Conservation (phyloP, 129 eudicot genomes). For the Escallonia herrerae region DNA sequence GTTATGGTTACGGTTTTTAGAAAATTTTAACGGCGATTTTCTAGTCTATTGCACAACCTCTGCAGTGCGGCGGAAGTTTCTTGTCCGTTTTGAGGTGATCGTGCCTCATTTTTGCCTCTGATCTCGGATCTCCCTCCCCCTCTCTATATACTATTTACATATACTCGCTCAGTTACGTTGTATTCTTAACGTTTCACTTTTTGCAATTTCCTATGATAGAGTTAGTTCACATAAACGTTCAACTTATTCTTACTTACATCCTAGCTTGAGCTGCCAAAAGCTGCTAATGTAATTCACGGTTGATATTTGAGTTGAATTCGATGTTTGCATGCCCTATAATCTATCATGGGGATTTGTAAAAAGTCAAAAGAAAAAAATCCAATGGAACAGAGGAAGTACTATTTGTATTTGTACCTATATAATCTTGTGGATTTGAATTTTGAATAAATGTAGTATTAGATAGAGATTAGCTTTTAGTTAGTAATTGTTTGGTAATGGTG, state of each 20-base stretch:
- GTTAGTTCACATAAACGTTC: neutral
- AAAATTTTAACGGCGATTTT: too few relatives aligned
- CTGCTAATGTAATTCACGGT: neutral
- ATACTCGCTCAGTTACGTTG: neutral
- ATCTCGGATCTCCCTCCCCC: slow-evolving; percentile 16
- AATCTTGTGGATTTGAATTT: neutral
- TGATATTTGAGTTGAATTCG: neutral
- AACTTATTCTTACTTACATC: neutral
- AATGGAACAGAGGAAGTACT: too few relatives aligned
- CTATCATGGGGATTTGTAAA: too few relatives aligned
- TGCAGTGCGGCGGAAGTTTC: too few relatives aligned
- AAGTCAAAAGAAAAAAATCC: too few relatives aligned
- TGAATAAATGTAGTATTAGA: neutral
- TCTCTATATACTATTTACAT: neutral
- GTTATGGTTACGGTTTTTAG: too few relatives aligned
- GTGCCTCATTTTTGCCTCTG: too few relatives aligned
- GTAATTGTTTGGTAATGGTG: slow-evolving; percentile 1
- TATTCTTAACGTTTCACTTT: slow-evolving; percentile 1
- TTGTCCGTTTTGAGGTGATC: too few relatives aligned
- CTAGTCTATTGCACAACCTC: too few relatives aligned
- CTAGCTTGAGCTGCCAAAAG: neutral
- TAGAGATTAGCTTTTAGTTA: slow-evolving; percentile 2
- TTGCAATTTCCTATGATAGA: too few relatives aligned
- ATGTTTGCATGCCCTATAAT: neutral
- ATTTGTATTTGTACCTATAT: neutral